Base-by-base conservation (phyloP, 108 stramenopile genomes). In the Tribonema minus region DNA sequence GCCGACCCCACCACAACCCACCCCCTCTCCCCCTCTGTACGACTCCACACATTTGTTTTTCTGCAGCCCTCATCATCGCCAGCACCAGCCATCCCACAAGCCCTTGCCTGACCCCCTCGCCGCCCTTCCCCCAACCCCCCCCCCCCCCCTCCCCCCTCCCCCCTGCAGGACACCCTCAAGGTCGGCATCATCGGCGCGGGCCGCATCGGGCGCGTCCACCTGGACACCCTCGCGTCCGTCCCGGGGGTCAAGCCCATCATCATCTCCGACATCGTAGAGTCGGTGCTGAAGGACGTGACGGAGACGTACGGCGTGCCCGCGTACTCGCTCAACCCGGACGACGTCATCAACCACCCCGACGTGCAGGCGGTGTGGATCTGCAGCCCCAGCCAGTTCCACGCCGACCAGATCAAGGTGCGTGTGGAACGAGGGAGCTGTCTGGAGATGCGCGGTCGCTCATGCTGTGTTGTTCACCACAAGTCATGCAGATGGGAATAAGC, bases 341-440 rank as follows among this genome's bases (percentile, higher is more conserved):
- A 76, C 40, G 75, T 76, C 31, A 76, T 76, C 66, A 67, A 76
- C 58, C 61, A 82, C 58, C 71, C 81, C 37, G 38, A 82, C 27
- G 81, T 82, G 39, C 39, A 82, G 66, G 81, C 81, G 20, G 81
- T 82, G 58, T 82, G 81, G 81, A 67, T 82, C 36, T 82, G 81
- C 81, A 71, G 70, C 33, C 81, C 81, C 35, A 65, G 64, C 32
- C 81, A 72, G 71, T 82, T 72, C 81, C 81, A 82, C 72, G 71
- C 81, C 32, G 81, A 82, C 58, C 81, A 82, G 71, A 82, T 82
- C 66, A 76, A 76, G 66, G 71, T n/a, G n/a, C n/a, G n/a, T 20
- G 64, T 33, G 64, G 34, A 7, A 15, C 32, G 32, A 9, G 64
- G 64, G 12, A 65, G n/a, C n/a, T n/a, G n/a, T n/a, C n/a, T n/a